Evolutionary conservation across 1,284 basidiomycete species (phyloP).

Genomic region (Meira miltonrushii): DNA sequence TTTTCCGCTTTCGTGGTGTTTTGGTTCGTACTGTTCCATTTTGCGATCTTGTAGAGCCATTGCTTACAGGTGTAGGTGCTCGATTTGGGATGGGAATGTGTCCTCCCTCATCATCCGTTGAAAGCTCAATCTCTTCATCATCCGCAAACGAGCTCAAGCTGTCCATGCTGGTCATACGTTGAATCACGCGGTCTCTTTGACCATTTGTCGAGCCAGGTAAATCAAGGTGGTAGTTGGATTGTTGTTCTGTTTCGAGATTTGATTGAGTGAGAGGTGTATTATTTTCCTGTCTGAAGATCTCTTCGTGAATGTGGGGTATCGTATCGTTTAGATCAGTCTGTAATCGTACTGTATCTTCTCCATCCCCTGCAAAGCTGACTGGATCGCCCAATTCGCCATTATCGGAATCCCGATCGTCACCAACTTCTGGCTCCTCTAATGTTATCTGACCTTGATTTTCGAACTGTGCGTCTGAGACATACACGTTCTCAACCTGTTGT

Average conservation of each 20-base stretch:
- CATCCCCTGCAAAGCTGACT: not conserved
- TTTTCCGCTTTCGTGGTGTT: not conserved
- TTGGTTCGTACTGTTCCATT: not conserved
- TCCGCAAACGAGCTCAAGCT: slow-evolving; percentile 12
- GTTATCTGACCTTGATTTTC: not conserved
- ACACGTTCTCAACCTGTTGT: slow-evolving; percentile 2
- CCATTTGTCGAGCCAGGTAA: no score
- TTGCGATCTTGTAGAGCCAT: no score
- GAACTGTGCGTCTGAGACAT: not conserved
- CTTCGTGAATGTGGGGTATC: no score
- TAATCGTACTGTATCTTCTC: not conserved
- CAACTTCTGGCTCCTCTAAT: not conserved
- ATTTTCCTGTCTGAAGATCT: no score
- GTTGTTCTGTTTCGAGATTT: not conserved
- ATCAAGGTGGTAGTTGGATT: not conserved
- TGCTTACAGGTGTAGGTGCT: no score
- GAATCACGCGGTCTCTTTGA: not conserved
- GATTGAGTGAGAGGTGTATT: not conserved
- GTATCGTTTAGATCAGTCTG: no score
- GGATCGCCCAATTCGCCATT: not conserved
- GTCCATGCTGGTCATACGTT: slow-evolving; percentile 6
- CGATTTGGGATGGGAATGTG: no score
- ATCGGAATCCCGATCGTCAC: not conserved
- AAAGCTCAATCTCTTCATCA: slow-evolving; percentile 6
- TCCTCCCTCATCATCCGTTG: slow-evolving; percentile 18